phyloP scores from a whole-genome alignment of 345 rosid genomes.

The Citrus australasica region DNA sequence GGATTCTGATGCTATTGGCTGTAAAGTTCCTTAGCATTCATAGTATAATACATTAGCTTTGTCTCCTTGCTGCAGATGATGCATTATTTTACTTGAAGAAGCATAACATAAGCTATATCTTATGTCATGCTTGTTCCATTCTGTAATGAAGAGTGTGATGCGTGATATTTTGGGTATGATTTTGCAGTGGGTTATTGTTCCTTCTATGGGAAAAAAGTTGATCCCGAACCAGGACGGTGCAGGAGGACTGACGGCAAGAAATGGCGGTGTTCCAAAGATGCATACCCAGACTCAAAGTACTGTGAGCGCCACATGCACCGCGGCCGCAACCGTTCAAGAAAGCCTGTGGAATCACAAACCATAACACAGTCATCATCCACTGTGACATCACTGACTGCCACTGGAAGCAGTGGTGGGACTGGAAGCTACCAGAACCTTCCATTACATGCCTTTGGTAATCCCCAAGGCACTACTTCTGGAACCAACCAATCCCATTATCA shows the following conservation, averaged over 20 bases:
- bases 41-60: not conserved
- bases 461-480: conserved; percentile 34
- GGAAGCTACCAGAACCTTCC: conserved; percentile 44
- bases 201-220: conserved; percentile 48
- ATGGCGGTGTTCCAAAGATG: conserved; percentile 63
- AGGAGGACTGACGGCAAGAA: conserved; percentile 62
- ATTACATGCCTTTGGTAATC: conserved; percentile 27
- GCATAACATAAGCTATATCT: not conserved
- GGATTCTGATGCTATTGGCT: conserved; percentile 4
- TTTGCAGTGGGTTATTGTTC: conserved; percentile 52
- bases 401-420: conserved; percentile 30
- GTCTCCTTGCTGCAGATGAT: conserved; percentile 7
- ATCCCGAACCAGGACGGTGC: conserved; percentile 64
- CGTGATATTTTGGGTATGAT: conserved; percentile 8
- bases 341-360: conserved; percentile 93
- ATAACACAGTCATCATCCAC: conserved; percentile 44
- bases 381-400: conserved; percentile 36
- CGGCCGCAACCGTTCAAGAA: conserved; percentile 99
- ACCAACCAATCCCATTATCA: conserved; percentile 34
- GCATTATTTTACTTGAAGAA: not conserved
- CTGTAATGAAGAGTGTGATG: not conserved
- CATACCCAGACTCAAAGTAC: conserved; percentile 67
- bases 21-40: not conserved
- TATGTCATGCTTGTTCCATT: not conserved
- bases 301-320: conserved; percentile 99